Conservation (phyloP, 2,329 filamentous ascomycete genomes). For the Fusarium drepaniforme region DNA sequence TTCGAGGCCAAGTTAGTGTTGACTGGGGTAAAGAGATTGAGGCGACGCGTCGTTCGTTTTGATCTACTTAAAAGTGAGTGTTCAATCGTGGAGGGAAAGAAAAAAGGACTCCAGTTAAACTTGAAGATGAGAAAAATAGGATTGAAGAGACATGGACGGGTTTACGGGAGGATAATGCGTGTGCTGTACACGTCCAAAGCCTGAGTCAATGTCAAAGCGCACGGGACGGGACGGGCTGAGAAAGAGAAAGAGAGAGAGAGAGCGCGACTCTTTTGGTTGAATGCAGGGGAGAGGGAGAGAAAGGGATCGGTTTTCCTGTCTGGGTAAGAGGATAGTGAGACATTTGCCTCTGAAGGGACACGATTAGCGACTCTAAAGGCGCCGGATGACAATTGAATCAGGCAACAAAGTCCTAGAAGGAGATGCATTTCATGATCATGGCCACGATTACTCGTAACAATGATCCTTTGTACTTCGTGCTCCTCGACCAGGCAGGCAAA, state of each 20-base stretch:
- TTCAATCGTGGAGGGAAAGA: neutral
- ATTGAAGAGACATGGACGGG: conserved; percentile 9
- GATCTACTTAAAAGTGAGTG: neutral
- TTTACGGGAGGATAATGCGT: neutral
- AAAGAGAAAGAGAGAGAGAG: neutral
- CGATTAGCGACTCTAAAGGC: neutral
- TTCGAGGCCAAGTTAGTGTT: neutral
- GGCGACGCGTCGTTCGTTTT: neutral
- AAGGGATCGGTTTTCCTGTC: conserved; percentile 2
- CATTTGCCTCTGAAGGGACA: conserved; percentile 2
- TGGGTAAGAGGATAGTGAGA: conserved; percentile 17
- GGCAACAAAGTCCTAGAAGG: neutral
- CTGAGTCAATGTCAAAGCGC: conserved; percentile 28
- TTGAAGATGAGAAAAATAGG: neutral
- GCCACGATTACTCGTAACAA: neutral
- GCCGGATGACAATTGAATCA: neutral
- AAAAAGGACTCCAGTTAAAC: neutral
- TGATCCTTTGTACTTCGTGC: neutral
- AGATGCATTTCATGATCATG: neutral
- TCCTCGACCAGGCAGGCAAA: neutral
- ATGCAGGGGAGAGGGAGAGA: conserved; percentile 17
- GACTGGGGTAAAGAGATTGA: neutral
- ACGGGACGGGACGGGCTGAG: conserved; percentile 30
- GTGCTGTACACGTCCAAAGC: neutral
- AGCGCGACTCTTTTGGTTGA: neutral